These are phyloP conservation scores for Pecoramyces ruminantium DNA, from an alignment of 192 early-diverging fungal genomes.

Conservation along the genomic window DNA sequence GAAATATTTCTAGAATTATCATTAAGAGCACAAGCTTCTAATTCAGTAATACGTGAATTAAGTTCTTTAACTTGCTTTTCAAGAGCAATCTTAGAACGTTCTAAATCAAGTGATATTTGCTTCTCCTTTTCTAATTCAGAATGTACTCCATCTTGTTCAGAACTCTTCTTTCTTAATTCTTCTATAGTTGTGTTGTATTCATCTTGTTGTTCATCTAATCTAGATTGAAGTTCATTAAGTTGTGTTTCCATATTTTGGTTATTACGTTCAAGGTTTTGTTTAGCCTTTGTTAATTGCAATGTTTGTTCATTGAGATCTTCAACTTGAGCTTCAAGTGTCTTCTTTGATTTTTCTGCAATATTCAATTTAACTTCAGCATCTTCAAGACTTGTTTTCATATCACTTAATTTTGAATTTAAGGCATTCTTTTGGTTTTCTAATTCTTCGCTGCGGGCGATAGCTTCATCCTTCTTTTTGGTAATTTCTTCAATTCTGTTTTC, in stretches of 20 bases:
- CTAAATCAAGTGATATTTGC: conserved; percentile 25
- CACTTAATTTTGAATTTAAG: conserved; percentile 32
- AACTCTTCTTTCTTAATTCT: conserved; percentile 28
- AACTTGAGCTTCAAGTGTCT: conserved; percentile 50
- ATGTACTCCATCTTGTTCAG: conserved; percentile 36
- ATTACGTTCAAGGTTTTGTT: conserved; percentile 50
- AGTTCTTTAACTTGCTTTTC: conserved; percentile 76
- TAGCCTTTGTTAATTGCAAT: conserved; percentile 44
- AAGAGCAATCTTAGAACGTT: conserved; percentile 39
- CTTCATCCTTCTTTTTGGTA: conserved; percentile 40
- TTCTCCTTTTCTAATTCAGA: conserved; percentile 59
- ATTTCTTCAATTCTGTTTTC: conserved; percentile 55
- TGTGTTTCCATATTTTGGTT: conserved; percentile 55
- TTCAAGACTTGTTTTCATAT: conserved; percentile 32
- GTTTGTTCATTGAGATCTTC: conserved; percentile 57
- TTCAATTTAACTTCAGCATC: conserved; percentile 50
- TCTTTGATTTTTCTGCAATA: conserved; percentile 49
- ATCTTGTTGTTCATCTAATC: conserved; percentile 59
- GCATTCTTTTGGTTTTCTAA: conserved; percentile 35
- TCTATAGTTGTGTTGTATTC: conserved; percentile 40
- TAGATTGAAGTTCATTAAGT: conserved; percentile 48
- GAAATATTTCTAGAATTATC: conserved; percentile 33
- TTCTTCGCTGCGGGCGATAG: conserved; percentile 36
- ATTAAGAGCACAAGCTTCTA: conserved; percentile 44
- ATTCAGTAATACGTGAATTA: conserved; percentile 50